phyloP scores from a whole-genome alignment of 2,329 filamentous ascomycete genomes.

The Exophiala dermatitidis region DNA sequence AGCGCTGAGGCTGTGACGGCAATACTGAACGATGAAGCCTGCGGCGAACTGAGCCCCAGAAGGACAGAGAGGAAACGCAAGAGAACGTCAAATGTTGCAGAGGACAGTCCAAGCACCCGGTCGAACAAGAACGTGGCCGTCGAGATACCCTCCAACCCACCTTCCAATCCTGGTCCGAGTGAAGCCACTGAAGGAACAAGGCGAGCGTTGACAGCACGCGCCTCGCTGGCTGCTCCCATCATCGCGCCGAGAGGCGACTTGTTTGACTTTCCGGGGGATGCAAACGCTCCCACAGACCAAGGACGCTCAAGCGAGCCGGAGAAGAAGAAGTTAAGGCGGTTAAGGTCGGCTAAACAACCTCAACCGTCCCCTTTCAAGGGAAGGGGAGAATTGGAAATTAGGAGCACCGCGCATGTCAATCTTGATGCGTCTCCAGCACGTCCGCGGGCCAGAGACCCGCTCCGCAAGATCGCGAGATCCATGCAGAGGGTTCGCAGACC shows the following conservation, averaged over 20 bases:
- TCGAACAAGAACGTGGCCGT: not conserved
- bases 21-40: conserved; percentile 18
- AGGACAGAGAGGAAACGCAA: not conserved
- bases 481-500: not conserved
- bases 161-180: not conserved
- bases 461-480: not conserved
- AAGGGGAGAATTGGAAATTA: conserved; percentile 8
- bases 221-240: conserved; percentile 2
- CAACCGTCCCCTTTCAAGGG: conserved; percentile 20
- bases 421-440: conserved; percentile 20
- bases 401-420: conserved; percentile 16
- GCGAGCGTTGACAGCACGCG: conserved; percentile 7
- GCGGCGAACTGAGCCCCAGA: not conserved
- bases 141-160: not conserved
- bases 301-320: not conserved
- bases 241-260: not conserved
- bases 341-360: conserved; percentile 7
- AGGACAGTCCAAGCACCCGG: not conserved
- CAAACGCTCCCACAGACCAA: not conserved
- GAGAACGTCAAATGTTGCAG: not conserved
- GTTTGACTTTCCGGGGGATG: conserved; percentile 3
- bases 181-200: not conserved
- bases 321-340: conserved; percentile 12
- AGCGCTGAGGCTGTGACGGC: conserved; percentile 13
- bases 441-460: not conserved